phyloP scores from a whole-genome alignment of 345 rosid genomes.

The Citrus australasica region DNA sequence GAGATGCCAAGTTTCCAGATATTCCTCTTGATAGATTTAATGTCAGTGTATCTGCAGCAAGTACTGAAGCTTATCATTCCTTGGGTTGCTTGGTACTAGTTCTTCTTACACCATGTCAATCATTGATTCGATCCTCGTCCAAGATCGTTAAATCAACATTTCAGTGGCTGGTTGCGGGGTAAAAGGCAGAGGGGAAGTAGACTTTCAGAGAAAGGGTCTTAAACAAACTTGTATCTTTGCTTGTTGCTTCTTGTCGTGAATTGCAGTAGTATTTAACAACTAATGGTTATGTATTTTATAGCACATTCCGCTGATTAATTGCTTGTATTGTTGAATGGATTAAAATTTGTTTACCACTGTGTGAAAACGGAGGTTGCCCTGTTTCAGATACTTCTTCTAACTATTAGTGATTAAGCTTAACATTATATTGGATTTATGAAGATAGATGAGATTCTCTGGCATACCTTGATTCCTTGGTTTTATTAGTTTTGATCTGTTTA shows the following conservation, averaged over 20 bases:
- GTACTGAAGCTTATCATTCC: background rate
- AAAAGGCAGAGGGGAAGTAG: background rate
- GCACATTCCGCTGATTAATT: background rate
- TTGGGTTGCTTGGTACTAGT: background rate
- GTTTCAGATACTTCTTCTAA: background rate
- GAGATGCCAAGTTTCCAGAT: slow-evolving; percentile 18
- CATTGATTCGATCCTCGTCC: slow-evolving; percentile 23
- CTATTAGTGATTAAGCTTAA: background rate
- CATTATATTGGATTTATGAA: too few species aligned
- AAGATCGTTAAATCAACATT: background rate
- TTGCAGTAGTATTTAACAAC: too few species aligned
- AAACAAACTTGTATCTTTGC: background rate
- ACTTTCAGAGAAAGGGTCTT: background rate
- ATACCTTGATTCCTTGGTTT: too few species aligned
- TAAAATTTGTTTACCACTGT: background rate
- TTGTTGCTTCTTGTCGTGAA: too few species aligned
- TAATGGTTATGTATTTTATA: background rate
- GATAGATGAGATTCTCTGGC: too few species aligned
- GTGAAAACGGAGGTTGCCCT: background rate
- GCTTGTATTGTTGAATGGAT: background rate
- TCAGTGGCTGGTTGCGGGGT: background rate
- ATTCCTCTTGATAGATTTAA: slow-evolving; percentile 6
- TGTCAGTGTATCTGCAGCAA: background rate
- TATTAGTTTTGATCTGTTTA: background rate
- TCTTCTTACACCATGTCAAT: slow-evolving; percentile 6